A percentile compares a stretch with the other conserved stretches of the same genome.
Conservation (phyloP, 75 land plant genomes). For the Azolla pinnata region DNA sequence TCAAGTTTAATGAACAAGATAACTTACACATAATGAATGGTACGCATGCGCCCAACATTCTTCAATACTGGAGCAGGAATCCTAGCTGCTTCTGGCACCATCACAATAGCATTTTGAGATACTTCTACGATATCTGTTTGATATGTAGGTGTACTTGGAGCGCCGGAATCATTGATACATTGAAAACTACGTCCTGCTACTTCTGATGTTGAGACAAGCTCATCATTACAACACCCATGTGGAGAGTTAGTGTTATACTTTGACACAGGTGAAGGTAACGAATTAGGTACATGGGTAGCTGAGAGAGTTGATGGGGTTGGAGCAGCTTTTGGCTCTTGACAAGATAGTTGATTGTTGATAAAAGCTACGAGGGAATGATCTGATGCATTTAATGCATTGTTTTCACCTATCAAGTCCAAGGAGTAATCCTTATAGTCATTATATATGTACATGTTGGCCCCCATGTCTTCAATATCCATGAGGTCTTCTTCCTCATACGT, state of each 20-base stretch:
- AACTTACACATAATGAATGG: slow-evolving; percentile 97
- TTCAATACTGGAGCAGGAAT: slow-evolving; percentile 87
- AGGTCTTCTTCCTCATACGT: not conserved
- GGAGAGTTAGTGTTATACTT: not conserved
- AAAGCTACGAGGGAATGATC: not conserved
- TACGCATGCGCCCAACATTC: slow-evolving; percentile 73
- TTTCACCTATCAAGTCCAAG: not conserved
- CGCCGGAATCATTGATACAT: not conserved
- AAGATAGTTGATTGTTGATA: not conserved
- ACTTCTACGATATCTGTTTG: slow-evolving; percentile 1
- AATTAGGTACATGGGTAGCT: not conserved
- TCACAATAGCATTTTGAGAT: slow-evolving; percentile 1
- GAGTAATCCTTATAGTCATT: not conserved
- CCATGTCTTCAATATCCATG: slow-evolving; percentile 2
- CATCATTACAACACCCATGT: not conserved
- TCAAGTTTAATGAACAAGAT: not conserved
- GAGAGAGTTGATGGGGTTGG: not conserved
- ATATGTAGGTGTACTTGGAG: not conserved
- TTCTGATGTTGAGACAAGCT: not conserved
- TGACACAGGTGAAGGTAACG: not conserved
- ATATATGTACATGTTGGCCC: not conserved
- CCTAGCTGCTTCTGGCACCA: slow-evolving; percentile 49
- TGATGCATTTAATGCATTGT: not conserved
- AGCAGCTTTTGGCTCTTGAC: not conserved
- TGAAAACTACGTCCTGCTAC: not conserved